A percentile compares a stretch with the other conserved stretches of the same genome.
Evolutionary conservation across 2,329 filamentous ascomycete genomes (phyloP).

Genomic region (Penicillium fuscoglaucum): DNA sequence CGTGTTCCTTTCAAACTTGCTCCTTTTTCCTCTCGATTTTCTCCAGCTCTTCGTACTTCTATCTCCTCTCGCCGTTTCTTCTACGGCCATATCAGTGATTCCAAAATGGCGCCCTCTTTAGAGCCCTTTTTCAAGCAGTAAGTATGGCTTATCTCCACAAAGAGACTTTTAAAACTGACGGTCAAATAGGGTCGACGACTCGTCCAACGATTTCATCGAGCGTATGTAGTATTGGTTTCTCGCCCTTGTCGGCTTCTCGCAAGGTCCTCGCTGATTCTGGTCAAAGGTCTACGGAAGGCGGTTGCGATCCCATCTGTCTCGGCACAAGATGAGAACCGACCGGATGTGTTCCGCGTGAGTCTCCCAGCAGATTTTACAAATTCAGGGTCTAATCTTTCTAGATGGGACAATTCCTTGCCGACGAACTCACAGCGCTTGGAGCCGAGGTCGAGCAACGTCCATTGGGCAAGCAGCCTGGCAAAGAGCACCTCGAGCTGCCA

Average conservation of each 20-base stretch:
- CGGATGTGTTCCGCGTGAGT: slow-evolving; percentile 78
- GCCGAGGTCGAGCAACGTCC: slow-evolving; percentile 83
- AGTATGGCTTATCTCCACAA: slow-evolving; percentile 19
- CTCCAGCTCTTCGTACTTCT: slow-evolving; percentile 11
- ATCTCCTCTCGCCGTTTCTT: slow-evolving; percentile 36
- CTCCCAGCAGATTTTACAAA: neutral
- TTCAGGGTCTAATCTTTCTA: slow-evolving; percentile 27
- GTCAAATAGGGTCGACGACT: slow-evolving; percentile 63
- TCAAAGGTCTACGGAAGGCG: slow-evolving; percentile 70
- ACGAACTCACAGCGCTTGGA: slow-evolving; percentile 78
- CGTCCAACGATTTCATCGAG: slow-evolving; percentile 81
- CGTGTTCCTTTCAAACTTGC: slow-evolving; percentile 29
- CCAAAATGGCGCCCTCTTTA: slow-evolving; percentile 84
- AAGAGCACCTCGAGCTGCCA: slow-evolving; percentile 85
- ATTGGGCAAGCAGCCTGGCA: slow-evolving; percentile 88
- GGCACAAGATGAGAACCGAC: slow-evolving; percentile 81
- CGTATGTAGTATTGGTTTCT: slow-evolving; percentile 47
- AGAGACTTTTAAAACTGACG: slow-evolving; percentile 4
- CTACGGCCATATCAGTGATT: slow-evolving; percentile 49
- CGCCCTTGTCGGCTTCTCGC: neutral
- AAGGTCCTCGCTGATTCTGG: slow-evolving; percentile 2
- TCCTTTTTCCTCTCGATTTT: slow-evolving; percentile 18
- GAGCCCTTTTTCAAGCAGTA: slow-evolving; percentile 87
- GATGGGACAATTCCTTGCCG: slow-evolving; percentile 90
- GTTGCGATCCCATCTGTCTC: slow-evolving; percentile 97